Conservation (phyloP, 352 stramenopile genomes). For the Globisporangium nodosum region DNA sequence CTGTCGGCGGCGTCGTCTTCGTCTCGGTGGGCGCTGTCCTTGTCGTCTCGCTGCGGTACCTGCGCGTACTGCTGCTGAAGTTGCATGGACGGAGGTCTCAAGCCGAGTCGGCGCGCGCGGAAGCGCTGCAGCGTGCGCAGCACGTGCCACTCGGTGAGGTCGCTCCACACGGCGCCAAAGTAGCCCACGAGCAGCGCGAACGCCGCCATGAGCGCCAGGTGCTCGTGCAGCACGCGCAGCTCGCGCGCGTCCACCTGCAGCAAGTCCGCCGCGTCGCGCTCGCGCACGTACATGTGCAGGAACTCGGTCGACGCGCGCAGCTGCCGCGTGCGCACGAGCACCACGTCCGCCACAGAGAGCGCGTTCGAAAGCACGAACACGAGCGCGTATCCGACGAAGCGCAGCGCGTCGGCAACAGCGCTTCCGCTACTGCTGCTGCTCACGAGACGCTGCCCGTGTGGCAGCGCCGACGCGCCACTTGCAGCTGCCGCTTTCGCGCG, state of each 20-base stretch:
- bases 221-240: slow-evolving; percentile 31
- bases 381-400: slow-evolving; percentile 25
- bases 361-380: slow-evolving; percentile 26
- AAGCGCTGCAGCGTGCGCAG: slow-evolving; percentile 21
- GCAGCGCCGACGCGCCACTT: background rate
- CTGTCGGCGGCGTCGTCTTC: background rate
- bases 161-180: slow-evolving; percentile 38
- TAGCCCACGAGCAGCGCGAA: slow-evolving; percentile 31
- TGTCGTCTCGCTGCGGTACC: background rate
- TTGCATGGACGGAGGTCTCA: background rate
- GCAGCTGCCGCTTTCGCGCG: background rate
- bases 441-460: background rate
- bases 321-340: slow-evolving; percentile 46
- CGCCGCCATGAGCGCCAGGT: slow-evolving; percentile 21
- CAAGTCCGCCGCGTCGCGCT: slow-evolving; percentile 26
- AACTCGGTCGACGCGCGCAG: slow-evolving; percentile 53
- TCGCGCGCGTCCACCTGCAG: slow-evolving; percentile 42
- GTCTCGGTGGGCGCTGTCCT: background rate
- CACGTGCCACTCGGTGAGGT: slow-evolving; percentile 53
- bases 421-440: background rate
- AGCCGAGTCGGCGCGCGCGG: slow-evolving; percentile 1
- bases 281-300: slow-evolving; percentile 38
- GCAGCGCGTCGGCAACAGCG: slow-evolving; percentile 2
- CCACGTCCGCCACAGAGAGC: slow-evolving; percentile 25
- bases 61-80: background rate